Percentiles rank a stretch among this genome's conserved stretches.
Evolutionary conservation across 371 early-diverging fungal genomes (phyloP).

Genomic region (Mucor racemosus): DNA sequence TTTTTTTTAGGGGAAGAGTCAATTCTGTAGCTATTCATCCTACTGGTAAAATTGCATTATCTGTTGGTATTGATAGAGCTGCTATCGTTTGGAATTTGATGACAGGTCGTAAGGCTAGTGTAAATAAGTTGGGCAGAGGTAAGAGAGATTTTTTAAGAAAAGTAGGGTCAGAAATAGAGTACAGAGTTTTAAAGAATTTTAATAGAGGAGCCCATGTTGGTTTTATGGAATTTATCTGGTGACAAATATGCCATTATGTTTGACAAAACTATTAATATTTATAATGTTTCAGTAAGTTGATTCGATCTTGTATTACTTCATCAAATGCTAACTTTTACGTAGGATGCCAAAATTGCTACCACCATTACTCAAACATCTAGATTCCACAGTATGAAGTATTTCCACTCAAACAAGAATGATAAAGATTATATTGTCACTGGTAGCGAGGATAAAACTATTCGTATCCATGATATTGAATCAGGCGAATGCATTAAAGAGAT

Average conservation of each 20-base stretch:
- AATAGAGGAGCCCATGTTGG: conserved; percentile 63
- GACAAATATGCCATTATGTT: conserved; percentile 78
- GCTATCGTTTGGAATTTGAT: conserved; percentile 91
- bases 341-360: conserved; percentile 57
- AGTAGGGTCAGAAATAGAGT: neutral
- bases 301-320: neutral
- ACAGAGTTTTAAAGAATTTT: neutral
- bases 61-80: conserved; percentile 81
- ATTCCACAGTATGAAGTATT: conserved; percentile 55
- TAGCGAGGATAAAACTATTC: conserved; percentile 73
- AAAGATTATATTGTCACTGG: conserved; percentile 71
- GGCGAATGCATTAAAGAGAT: conserved; percentile 63
- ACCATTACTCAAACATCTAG: conserved; percentile 59
- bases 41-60: conserved; percentile 88
- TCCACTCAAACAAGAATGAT: conserved; percentile 41
- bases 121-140: conserved; percentile 61
- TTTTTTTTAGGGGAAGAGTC: conserved; percentile 52
- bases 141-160: neutral
- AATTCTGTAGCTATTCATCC: conserved; percentile 90
- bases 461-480: conserved; percentile 62
- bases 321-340: neutral
- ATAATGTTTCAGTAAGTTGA: conserved; percentile 66
- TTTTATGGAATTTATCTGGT: conserved; percentile 80
- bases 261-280: conserved; percentile 72
- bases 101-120: conserved; percentile 82